A percentile compares a stretch with the other conserved stretches of the same genome.
Conservation (phyloP, 257 asterid species). For the Ballota nigra region DNA sequence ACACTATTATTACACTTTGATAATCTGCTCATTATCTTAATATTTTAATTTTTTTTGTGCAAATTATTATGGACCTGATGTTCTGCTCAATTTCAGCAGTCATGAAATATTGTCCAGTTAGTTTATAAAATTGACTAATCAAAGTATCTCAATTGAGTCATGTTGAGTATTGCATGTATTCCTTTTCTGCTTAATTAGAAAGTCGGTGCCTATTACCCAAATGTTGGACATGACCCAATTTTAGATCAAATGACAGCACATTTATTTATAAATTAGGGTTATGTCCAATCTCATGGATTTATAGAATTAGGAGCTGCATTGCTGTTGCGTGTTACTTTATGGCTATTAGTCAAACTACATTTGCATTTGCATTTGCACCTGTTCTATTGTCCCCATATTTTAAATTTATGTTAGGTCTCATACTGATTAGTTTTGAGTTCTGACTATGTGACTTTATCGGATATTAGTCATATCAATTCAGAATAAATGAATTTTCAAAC, state of each 20-base stretch:
- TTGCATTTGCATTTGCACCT: background rate
- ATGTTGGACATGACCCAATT: background rate
- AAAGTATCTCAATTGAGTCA: background rate
- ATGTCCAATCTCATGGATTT: slow-evolving; percentile 3
- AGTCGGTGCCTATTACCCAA: background rate
- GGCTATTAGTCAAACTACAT: background rate
- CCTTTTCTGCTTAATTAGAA: background rate
- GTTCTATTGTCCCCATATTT: background rate
- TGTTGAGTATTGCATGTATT: background rate
- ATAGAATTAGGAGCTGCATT: background rate
- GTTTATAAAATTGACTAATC: background rate
- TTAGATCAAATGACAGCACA: background rate
- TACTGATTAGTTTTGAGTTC: background rate
- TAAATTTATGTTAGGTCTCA: background rate
- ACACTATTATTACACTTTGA: background rate
- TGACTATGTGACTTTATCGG: background rate
- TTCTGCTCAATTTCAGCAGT: background rate
- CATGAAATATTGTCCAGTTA: background rate
- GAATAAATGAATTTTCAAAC: background rate
- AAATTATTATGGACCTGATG: background rate
- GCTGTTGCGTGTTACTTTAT: background rate
- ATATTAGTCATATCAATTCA: background rate
- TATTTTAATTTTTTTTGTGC: background rate
- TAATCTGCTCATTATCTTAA: background rate
- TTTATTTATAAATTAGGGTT: background rate